Percentiles rank a stretch among this genome's conserved stretches.
These are phyloP conservation scores for Dendrocalamus sinicus DNA, from an alignment of 176 grass and related monocot genomes.

Conservation along the genomic window DNA sequence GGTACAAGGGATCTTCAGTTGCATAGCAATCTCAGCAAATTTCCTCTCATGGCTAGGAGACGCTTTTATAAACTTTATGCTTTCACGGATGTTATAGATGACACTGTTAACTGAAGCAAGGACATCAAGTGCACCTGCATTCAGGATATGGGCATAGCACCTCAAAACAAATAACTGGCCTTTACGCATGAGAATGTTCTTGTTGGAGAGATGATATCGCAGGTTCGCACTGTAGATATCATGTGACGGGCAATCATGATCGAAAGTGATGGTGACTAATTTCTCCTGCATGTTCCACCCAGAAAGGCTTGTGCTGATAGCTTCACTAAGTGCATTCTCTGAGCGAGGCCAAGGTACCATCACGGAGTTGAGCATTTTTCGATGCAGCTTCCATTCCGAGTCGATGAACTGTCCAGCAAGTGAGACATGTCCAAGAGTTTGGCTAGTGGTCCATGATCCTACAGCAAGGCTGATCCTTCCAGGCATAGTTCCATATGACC, in stretches of 20 bases:
- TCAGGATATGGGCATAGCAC: constrained; percentile 62
- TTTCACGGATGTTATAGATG: constrained; percentile 67
- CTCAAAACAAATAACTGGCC: constrained; percentile 53
- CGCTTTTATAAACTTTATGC: constrained; percentile 66
- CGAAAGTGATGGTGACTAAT: constrained; percentile 55
- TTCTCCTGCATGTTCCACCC: constrained; percentile 55
- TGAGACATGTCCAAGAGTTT: constrained; percentile 60
- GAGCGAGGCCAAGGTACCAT: constrained; percentile 45
- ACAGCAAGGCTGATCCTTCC: constrained; percentile 57
- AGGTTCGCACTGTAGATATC: constrained; percentile 63
- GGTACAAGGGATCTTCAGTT: constrained; percentile 51
- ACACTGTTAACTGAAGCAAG: constrained; percentile 49
- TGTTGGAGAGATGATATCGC: constrained; percentile 47
- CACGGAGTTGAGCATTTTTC: constrained; percentile 63
- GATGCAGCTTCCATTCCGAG: constrained; percentile 55
- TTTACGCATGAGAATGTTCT: constrained; percentile 38
- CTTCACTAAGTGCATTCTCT: constrained; percentile 57
- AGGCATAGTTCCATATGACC: constrained; percentile 40
- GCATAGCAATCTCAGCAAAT: constrained; percentile 44
- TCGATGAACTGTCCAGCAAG: constrained; percentile 63
- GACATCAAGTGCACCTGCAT: constrained; percentile 54
- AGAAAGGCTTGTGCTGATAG: constrained; percentile 47
- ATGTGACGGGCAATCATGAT: constrained; percentile 56
- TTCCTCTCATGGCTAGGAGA: constrained; percentile 39
- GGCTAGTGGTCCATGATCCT: constrained; percentile 51